Conservation (phyloP, 129 eudicot genomes). For the Kitagawia praeruptora region DNA sequence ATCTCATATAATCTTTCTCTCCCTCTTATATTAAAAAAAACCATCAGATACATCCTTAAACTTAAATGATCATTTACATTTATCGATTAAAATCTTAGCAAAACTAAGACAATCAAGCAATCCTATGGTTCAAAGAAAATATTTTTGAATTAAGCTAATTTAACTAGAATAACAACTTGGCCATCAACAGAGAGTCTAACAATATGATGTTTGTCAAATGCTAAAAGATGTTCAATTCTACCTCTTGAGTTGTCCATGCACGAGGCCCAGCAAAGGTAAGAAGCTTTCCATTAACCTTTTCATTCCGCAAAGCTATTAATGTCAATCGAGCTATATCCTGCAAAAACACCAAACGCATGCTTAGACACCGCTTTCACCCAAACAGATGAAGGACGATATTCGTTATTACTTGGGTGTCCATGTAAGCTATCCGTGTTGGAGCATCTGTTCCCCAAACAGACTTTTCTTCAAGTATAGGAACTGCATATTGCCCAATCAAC, state of each 20-base stretch:
- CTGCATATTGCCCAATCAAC: slow-evolving; percentile 95
- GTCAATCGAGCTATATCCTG: slow-evolving; percentile 96
- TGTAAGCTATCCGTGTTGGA: slow-evolving; percentile 91
- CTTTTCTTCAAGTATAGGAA: slow-evolving; percentile 92
- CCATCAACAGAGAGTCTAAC: not conserved
- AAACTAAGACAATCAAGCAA: not conserved
- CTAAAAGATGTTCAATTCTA: slow-evolving; percentile 16
- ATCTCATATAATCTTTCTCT: no score
- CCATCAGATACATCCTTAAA: not conserved
- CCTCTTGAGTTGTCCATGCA: slow-evolving; percentile 99
- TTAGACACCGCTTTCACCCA: not conserved
- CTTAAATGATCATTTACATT: not conserved
- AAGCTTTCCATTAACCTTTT: slow-evolving; percentile 70
- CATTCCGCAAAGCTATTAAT: slow-evolving; percentile 89
- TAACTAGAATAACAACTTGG: not conserved
- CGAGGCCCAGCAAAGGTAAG: slow-evolving; percentile 99
- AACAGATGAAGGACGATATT: not conserved
- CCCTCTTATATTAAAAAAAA: no score
- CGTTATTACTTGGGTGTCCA: slow-evolving; percentile 82
- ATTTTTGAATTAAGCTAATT: not conserved
- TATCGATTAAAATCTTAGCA: not conserved
- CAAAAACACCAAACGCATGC: slow-evolving; percentile 10
- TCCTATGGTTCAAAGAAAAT: not conserved
- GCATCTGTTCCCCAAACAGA: slow-evolving; percentile 99
- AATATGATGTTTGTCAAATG: not conserved